Evolutionary conservation across 2,329 filamentous ascomycete genomes (phyloP).

Genomic region (Cladosporium sphaerospermum): DNA sequence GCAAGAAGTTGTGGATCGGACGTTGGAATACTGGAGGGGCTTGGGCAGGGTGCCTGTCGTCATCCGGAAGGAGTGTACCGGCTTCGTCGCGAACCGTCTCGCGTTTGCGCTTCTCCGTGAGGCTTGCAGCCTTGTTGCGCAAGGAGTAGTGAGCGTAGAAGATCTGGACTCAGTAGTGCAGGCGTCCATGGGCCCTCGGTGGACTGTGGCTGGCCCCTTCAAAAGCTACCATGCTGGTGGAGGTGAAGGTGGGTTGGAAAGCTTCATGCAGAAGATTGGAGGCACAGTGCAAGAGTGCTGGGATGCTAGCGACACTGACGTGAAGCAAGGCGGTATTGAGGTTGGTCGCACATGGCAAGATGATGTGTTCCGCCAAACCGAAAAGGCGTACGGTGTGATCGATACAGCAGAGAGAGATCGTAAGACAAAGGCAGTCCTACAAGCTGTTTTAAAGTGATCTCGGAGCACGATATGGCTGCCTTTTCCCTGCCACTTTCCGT

Average conservation of each 20-base stretch:
- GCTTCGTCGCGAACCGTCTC: slow-evolving; percentile 54
- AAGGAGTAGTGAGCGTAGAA: slow-evolving; percentile 46
- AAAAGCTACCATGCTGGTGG: slow-evolving; percentile 55
- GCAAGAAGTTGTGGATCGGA: slow-evolving; percentile 33
- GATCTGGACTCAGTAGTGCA: slow-evolving; percentile 51
- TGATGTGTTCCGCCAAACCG: slow-evolving; percentile 39
- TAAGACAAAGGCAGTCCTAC: slow-evolving; percentile 37
- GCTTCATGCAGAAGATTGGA: slow-evolving; percentile 52
- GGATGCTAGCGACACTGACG: slow-evolving; percentile 41
- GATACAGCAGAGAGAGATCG: slow-evolving; percentile 37
- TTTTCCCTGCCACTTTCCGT: too few species aligned
- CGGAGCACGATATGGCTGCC: too few species aligned
- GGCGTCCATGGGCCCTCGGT: slow-evolving; percentile 48
- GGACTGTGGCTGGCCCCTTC: slow-evolving; percentile 52
- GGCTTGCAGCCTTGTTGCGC: slow-evolving; percentile 48
- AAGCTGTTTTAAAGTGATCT: slow-evolving; percentile 24
- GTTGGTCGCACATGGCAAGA: slow-evolving; percentile 43
- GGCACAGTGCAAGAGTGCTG: slow-evolving; percentile 51
- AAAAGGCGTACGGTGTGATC: slow-evolving; percentile 42
- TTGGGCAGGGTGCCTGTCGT: slow-evolving; percentile 43
- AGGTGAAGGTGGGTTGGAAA: slow-evolving; percentile 46
- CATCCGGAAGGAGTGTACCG: slow-evolving; percentile 46
- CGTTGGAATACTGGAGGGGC: slow-evolving; percentile 41
- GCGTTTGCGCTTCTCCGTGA: slow-evolving; percentile 53
- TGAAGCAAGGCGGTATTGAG: slow-evolving; percentile 25